Base-by-base conservation (phyloP, 1,139 yeast species). In the Tardiomyces digboiensis region DNA sequence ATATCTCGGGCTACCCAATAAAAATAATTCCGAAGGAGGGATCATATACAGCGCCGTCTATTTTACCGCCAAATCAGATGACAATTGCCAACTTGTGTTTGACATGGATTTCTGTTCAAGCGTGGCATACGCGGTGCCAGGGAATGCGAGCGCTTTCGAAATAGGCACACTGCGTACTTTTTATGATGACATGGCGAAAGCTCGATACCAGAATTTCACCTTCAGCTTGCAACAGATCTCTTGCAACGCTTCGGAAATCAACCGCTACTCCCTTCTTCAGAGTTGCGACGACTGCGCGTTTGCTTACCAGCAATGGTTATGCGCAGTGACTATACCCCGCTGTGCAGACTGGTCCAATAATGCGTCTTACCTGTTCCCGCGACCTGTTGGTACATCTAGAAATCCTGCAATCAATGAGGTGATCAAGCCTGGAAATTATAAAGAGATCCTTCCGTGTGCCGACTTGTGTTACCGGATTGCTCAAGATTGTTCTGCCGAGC, bases 81-180 rank as follows among this genome's bases (percentile, higher is more conserved):
- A 68, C 20, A 61, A 85, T 1, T 91, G 98, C 60, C 78, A 82
- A 49, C 66, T 89, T 44, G 75, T 88, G 20, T 86, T 76, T 60
- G 83, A 78, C 48, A 66, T 91, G 45, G 80, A 76, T 1, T 87
- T 89, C 58, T 91, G 98, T 62, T 64, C 71, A 29, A 76, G 78
- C 42, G 93, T 89, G 29, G 94, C 96, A 0, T 91, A 88, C 62
- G 75, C 95, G 1, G 96, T 86, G 0, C 98, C 97, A 0, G 76
- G 82, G 2, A 67, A 67, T 44, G 61, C 64, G 6, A 52, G 64
- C 6, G 46, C 56, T 20, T 66, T 55, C 52, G 55, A 49, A 4
- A 39, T 42, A 1, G 36, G n/a, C 6, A 18, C 41, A 3, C 59
- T 79, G 26, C 68, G 70, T 0, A 38, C 51, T 0, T 55, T 74